Percentiles rank a stretch among this genome's conserved stretches.
Evolutionary conservation across 306 rosid species (phyloP).

Genomic region (Cicer pinnatifidum): DNA sequence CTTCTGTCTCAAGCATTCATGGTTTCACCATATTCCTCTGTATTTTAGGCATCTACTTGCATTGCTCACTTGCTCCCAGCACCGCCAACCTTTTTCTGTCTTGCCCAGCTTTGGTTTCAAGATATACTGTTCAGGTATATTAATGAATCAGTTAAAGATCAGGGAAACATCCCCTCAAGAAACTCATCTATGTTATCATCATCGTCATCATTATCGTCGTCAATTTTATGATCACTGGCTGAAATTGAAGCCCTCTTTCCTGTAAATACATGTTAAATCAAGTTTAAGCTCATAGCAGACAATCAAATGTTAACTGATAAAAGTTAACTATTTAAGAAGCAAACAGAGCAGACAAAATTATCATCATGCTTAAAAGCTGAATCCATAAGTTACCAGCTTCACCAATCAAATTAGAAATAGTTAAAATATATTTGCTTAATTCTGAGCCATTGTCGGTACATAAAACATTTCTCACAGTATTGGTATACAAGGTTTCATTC

Average conservation of each 20-base stretch:
- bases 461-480: not conserved
- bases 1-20: not conserved
- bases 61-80: constrained; percentile 11
- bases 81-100: not conserved
- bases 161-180: constrained; percentile 93
- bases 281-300: constrained; percentile 33
- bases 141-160: constrained; percentile 38
- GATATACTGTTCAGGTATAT: constrained; percentile 22
- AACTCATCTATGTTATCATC: constrained; percentile 69
- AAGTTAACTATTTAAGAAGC: constrained; percentile 18
- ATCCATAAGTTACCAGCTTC: constrained; percentile 26
- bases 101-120: constrained; percentile 1
- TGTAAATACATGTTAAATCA: constrained; percentile 43
- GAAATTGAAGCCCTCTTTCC: constrained; percentile 68
- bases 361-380: constrained; percentile 27
- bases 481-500: not conserved
- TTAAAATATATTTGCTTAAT: not conserved
- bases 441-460: not conserved
- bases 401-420: constrained; percentile 25
- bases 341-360: constrained; percentile 13
- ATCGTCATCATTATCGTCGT: constrained; percentile 42
- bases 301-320: not conserved
- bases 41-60: not conserved
- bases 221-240: constrained; percentile 50
- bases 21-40: not conserved